A percentile compares a stretch with the other conserved stretches of the same genome.
Evolutionary conservation across 208 protist species (phyloP).

Genomic region (Trypanosoma platydactyli): DNA sequence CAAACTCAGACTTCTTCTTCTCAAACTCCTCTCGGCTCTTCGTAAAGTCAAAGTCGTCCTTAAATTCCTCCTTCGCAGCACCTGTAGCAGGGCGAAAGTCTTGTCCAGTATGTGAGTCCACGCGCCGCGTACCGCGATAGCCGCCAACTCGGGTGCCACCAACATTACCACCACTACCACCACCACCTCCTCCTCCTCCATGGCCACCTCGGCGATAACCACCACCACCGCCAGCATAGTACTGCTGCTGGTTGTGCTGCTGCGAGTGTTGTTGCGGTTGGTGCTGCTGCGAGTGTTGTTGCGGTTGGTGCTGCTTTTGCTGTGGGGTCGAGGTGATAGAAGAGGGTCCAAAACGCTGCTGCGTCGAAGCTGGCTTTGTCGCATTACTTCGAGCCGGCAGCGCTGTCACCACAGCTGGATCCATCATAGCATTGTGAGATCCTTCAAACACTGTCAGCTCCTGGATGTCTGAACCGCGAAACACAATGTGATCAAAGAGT

Average conservation of each 20-base stretch:
- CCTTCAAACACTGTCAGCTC: conserved; percentile 82
- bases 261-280: conserved; percentile 4
- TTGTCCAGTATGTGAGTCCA: conserved; percentile 80
- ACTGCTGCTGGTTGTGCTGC: conserved; percentile 30
- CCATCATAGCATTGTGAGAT: conserved; percentile 32
- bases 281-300: conserved; percentile 35
- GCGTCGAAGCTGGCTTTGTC: conserved; percentile 13
- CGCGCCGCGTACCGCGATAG: conserved; percentile 51
- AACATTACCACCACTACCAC: conserved; percentile 34
- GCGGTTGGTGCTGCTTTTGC: conserved; percentile 27
- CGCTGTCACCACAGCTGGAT: conserved; percentile 83
- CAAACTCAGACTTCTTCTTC: conserved; percentile 89
- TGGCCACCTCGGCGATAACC: conserved; percentile 37
- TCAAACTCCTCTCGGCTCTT: conserved; percentile 88
- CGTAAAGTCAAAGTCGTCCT: conserved; percentile 89
- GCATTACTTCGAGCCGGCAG: conserved; percentile 28
- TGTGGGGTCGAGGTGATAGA: conserved; percentile 16
- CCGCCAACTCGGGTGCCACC: conserved; percentile 45
- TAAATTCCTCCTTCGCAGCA: conserved; percentile 77
- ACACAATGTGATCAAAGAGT: conserved; percentile 89
- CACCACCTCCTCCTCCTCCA: conserved; percentile 31
- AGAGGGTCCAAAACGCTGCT: conserved; percentile 12
- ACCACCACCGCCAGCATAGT: conserved; percentile 25
- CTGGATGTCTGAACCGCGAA: conserved; percentile 86
- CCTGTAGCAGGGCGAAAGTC: conserved; percentile 71